Evolutionary conservation across 1,284 basidiomycete species (phyloP).

Genomic region (Tilletia indica): DNA sequence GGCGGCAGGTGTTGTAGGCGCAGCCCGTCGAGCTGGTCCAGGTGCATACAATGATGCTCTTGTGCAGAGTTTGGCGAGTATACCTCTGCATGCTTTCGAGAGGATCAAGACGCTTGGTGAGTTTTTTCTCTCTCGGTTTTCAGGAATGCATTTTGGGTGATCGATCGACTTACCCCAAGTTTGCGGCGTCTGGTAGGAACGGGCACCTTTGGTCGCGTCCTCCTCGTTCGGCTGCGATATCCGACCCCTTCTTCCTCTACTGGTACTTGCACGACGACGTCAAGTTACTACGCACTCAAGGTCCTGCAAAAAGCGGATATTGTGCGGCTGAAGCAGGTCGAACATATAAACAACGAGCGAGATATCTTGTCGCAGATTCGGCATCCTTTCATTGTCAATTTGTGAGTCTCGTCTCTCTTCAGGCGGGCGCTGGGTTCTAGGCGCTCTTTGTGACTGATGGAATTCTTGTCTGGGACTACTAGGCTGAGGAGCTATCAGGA

Average conservation of each 20-base stretch:
- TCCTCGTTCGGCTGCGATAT: slow-evolving; percentile 32
- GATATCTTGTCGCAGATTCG: slow-evolving; percentile 56
- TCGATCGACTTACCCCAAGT: too few relatives aligned
- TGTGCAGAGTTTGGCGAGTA: not conserved
- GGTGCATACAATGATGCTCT: not conserved
- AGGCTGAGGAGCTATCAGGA: slow-evolving; percentile 53
- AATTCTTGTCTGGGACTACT: too few relatives aligned
- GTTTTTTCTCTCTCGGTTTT: not conserved
- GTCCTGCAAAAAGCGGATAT: slow-evolving; percentile 62
- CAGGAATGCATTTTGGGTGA: too few relatives aligned
- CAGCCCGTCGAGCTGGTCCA: too few relatives aligned
- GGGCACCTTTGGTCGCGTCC: slow-evolving; percentile 48
- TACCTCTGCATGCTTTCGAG: slow-evolving; percentile 6
- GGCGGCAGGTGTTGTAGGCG: too few relatives aligned
- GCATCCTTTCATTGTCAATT: slow-evolving; percentile 53
- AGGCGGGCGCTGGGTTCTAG: too few relatives aligned
- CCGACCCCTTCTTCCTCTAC: not conserved
- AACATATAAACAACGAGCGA: slow-evolving; percentile 63
- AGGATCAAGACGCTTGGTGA: slow-evolving; percentile 12
- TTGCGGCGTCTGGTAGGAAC: too few relatives aligned
- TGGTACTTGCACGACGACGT: too few relatives aligned
- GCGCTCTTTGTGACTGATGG: too few relatives aligned
- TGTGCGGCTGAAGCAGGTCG: slow-evolving; percentile 62
- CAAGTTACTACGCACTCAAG: slow-evolving; percentile 60
- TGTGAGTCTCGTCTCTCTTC: slow-evolving; percentile 23